phyloP scores from a whole-genome alignment of 1,284 basidiomycete genomes.

The Ceratobasidium sp. region DNA sequence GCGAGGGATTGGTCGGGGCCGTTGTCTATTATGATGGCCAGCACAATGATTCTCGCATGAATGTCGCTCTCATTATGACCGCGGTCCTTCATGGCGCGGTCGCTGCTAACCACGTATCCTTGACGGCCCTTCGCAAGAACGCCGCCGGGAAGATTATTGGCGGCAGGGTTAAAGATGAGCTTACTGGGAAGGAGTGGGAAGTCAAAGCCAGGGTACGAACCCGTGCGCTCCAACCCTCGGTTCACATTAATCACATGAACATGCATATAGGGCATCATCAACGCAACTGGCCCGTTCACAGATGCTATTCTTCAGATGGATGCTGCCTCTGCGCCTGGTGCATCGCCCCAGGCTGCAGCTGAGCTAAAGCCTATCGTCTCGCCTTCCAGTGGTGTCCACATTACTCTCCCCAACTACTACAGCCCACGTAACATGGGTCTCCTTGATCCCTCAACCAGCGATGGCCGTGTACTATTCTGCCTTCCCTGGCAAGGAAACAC shows the following conservation, averaged over 20 bases:
- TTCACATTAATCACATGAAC: conserved; percentile 6
- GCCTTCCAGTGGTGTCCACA: conserved; percentile 91
- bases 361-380: conserved; percentile 85
- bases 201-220: conserved; percentile 75
- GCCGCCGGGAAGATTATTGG: conserved; percentile 70
- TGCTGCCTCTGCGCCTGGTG: conserved; percentile 32
- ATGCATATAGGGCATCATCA: conserved; percentile 76
- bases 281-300: conserved; percentile 94
- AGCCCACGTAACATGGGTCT: conserved; percentile 94
- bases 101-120: conserved; percentile 89
- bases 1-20: conserved; percentile 89
- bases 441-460: conserved; percentile 92
- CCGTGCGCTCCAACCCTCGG: conserved; percentile 16
- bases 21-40: conserved; percentile 98
- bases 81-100: conserved; percentile 92
- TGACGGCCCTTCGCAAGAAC: conserved; percentile 74
- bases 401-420: conserved; percentile 97
- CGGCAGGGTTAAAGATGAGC: conserved; percentile 78
- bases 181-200: conserved; percentile 83
- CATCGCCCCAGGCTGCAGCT: conserved; percentile 62
- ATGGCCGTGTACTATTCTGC: conserved; percentile 98
- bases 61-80: conserved; percentile 90
- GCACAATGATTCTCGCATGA: conserved; percentile 99
- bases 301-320: conserved; percentile 85
- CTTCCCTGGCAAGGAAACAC: conserved; percentile 98